Evolutionary conservation across 176 grass and related monocot genomes (phyloP), one percentile per base, ranked within the genome.

Genomic region (Zoysia pacifica): DNA sequence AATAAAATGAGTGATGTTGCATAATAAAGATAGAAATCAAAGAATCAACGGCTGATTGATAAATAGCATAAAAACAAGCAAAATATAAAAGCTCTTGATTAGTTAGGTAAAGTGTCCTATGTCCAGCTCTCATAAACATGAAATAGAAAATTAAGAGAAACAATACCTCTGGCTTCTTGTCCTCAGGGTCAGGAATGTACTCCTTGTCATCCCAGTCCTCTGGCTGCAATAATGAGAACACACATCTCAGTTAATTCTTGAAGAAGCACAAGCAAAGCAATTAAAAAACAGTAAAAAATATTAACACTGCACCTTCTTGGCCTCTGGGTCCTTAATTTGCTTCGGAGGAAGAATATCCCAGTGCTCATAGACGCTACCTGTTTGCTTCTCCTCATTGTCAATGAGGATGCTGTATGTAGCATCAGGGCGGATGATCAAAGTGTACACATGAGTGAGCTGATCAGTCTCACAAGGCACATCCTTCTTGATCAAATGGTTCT

Each of bases 191-290:
- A 52, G 89, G 94, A 86, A 94, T 94, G 69, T 90, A 90, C 54
- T 97, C 91, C 61, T 94, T 92, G 70, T 94, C 94, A 79, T 97
- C 94, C 94, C 94, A 97, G 80, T 97, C 91, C 62, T 94, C 89
- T 28, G 94, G 94, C 94, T 97, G 84, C 51, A 66, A 53, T 53
- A 51, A 76, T 65, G 6, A 82, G 63, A 59, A 13, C 51, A 38
- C 13, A 28, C 28, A 28, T 28, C 28, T 28, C 28, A 28, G 28
- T 28, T 28, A 28, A 28, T 28, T 28, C 28, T 28, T 28, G 28
- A 28, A 28, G 28, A 28, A 28, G 28, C 28, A 28, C 28, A 28
- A 28, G 28, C 28, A 28, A 28, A 28, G 28, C 28, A 28, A 28
- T 28, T 28, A 55, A 55, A 16, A 11, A 14, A 1, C 60, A 45